Conservation (phyloP, 2,329 filamentous ascomycete species). For the Diaporthe ampelina region DNA sequence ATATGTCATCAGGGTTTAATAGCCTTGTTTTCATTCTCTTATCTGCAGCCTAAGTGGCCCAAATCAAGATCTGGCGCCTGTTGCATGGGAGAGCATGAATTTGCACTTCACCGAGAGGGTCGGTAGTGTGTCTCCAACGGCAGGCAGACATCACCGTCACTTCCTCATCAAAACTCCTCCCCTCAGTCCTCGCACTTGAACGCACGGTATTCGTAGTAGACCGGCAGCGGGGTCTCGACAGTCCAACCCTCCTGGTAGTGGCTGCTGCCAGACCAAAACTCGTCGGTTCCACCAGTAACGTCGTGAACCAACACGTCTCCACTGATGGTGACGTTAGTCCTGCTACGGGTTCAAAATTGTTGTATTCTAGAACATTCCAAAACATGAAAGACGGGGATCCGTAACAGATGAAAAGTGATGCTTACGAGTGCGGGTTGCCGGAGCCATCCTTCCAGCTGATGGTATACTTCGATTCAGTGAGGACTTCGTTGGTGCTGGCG, state of each 20-base stretch:
- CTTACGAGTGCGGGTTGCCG: neutral
- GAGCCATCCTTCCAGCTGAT: conserved; percentile 7
- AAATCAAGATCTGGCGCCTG: neutral
- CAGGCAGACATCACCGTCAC: neutral
- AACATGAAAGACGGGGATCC: no score
- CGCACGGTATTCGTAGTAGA: conserved; percentile 27
- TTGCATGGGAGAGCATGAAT: neutral
- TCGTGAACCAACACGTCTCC: conserved; percentile 6
- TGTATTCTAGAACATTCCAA: no score
- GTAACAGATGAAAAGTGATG: no score
- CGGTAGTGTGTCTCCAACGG: neutral
- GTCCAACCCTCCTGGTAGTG: conserved; percentile 22
- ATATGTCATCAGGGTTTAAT: neutral
- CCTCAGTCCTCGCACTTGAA: conserved; percentile 4
- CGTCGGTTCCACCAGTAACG: neutral
- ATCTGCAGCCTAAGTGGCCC: neutral
- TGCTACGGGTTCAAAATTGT: no score
- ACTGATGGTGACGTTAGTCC: no score
- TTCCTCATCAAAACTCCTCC: neutral
- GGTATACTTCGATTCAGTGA: conserved; percentile 53
- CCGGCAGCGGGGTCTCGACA: neutral
- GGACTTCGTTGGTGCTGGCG: conserved; percentile 50
- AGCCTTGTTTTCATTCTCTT: neutral
- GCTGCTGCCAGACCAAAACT: conserved; percentile 1
- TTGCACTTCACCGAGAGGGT: neutral